Conservation (phyloP, 2,329 filamentous ascomycete species). For the Ophiostoma ulmi region DNA sequence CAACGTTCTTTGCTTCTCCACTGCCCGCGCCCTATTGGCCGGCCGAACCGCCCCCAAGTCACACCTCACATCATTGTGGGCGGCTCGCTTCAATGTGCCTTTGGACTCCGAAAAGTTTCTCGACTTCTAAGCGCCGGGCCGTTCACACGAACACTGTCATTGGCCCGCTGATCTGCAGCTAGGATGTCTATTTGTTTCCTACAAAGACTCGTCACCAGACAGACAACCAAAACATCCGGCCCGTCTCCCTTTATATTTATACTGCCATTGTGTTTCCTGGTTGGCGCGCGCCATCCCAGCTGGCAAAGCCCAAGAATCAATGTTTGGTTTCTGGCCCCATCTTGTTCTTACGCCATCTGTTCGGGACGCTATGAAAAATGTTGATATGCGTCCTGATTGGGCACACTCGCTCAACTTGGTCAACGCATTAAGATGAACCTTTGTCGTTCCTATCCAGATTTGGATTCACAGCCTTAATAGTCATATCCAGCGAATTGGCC, state of each 20-base stretch:
- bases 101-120: constrained; percentile 4
- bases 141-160: constrained; percentile 25
- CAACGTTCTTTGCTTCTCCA: not conserved
- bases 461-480: not conserved
- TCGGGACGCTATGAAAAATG: not conserved
- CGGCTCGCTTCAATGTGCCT: constrained; percentile 16
- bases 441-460: not conserved
- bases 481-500: constrained; percentile 18
- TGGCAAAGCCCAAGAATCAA: not conserved
- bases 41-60: constrained; percentile 5
- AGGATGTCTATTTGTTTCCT: constrained; percentile 14
- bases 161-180: constrained; percentile 26
- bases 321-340: not conserved
- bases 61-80: constrained; percentile 11
- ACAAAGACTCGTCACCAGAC: constrained; percentile 8
- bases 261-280: constrained; percentile 20
- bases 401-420: not conserved
- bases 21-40: constrained; percentile 9
- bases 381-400: constrained; percentile 35
- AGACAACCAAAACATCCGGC: not conserved
- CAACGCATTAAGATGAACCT: not conserved
- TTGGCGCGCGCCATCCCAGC: constrained; percentile 40
- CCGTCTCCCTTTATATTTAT: constrained; percentile 10
- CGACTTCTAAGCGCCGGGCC: constrained; percentile 29
- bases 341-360: not conserved